phyloP scores from a whole-genome alignment of 257 asterid genomes.

The Scutellaria galericulata region DNA sequence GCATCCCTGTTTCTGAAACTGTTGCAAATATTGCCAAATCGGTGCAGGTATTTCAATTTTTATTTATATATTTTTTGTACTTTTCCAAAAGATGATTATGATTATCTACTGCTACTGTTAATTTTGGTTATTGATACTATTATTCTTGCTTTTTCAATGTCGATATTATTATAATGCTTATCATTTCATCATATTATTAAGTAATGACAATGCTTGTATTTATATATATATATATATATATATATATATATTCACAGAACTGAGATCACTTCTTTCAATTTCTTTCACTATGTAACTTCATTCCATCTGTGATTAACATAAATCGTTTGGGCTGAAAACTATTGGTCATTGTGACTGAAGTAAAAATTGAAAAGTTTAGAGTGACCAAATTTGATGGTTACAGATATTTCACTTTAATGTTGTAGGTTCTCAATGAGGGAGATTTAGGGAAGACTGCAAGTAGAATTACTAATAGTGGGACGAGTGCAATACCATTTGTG shows the following conservation, averaged over 20 bases:
- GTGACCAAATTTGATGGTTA: slow-evolving; percentile 40
- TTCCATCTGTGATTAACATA: no score
- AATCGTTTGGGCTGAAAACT: neutral
- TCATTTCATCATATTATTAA: no score
- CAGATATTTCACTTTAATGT: slow-evolving; percentile 35
- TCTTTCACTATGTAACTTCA: no score
- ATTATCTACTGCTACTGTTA: no score
- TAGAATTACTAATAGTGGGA: slow-evolving; percentile 65
- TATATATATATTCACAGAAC: no score
- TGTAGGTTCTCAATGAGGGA: slow-evolving; percentile 78
- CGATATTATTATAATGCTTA: no score
- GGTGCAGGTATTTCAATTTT: slow-evolving; percentile 57
- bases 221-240: no score
- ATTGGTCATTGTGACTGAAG: neutral
- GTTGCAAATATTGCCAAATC: slow-evolving; percentile 61
- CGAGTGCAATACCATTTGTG: slow-evolving; percentile 56
- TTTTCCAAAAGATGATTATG: no score
- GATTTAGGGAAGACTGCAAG: slow-evolving; percentile 58
- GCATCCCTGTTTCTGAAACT: slow-evolving; percentile 57
- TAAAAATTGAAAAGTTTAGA: slow-evolving; percentile 2
- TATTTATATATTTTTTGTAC: neutral
- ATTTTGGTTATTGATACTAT: no score
- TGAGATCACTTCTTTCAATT: no score
- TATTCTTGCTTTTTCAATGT: no score
- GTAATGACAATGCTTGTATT: no score